phyloP scores from a whole-genome alignment of 1,139 yeast genomes.

The Lodderomyces elongisporus region DNA sequence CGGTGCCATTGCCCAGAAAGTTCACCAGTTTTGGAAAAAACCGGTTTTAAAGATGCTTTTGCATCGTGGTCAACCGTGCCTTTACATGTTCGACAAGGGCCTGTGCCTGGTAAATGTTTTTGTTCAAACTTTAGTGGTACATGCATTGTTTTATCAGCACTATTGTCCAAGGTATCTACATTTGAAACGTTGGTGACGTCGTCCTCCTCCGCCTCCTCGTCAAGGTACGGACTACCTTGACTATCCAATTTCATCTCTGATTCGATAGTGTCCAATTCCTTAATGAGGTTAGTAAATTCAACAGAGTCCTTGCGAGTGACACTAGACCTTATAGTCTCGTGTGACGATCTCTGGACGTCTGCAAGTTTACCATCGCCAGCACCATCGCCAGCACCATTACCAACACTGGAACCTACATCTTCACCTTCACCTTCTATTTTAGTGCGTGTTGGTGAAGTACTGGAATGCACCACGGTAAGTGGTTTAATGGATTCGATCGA shows the following conservation, averaged over 20 bases:
- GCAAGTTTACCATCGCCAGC: background rate
- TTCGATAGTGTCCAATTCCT: conserved; percentile 3
- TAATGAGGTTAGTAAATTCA: conserved; percentile 4
- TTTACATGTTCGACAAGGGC: conserved; percentile 69
- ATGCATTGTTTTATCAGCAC: background rate
- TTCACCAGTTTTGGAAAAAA: conserved; percentile 79
- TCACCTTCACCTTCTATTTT: conserved; percentile 6
- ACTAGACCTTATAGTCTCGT: background rate
- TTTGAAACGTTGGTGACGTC: conserved; percentile 1
- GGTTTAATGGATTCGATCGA: conserved; percentile 23
- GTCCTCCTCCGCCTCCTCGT: background rate
- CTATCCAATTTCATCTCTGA: conserved; percentile 1
- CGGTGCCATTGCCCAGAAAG: conserved; percentile 95
- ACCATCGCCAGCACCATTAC: background rate
- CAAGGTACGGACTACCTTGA: background rate
- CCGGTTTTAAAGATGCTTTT: conserved; percentile 36
- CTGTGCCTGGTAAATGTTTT: conserved; percentile 48
- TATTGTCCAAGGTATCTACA: background rate
- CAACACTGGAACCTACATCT: background rate
- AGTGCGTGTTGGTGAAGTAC: conserved; percentile 7
- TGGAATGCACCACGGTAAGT: conserved; percentile 22
- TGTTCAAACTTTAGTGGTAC: background rate
- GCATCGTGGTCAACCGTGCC: conserved; percentile 42
- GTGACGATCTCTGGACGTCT: conserved; percentile 2
- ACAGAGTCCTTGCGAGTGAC: conserved; percentile 3